A percentile compares a stretch with the other conserved stretches of the same genome.
phyloP scores from a whole-genome alignment of 768 basidiomycete species.

The Kondoa subrosea region DNA sequence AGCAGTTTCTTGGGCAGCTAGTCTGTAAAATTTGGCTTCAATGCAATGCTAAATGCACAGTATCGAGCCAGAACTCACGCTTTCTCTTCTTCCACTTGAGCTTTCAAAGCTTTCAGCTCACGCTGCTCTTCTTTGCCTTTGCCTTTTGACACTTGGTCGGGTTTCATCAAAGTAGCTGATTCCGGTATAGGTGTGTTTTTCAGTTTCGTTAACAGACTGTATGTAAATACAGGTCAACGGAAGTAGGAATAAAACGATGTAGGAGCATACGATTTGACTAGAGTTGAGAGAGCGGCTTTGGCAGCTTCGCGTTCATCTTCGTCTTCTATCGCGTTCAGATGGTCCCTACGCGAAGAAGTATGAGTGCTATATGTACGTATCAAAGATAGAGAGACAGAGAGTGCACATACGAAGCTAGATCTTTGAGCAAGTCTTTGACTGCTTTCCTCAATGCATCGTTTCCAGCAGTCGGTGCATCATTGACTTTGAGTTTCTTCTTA shows the following conservation, averaged over 20 bases:
- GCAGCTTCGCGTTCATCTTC: background rate
- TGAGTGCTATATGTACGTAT: background rate
- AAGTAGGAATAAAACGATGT: background rate
- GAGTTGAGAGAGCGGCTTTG: background rate
- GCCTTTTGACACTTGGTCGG: background rate
- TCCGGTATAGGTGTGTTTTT: background rate
- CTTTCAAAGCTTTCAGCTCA: background rate
- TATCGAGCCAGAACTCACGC: background rate
- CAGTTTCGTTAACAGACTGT: background rate
- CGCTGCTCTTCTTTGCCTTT: background rate
- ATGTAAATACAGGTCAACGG: background rate
- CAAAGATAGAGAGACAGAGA: too few species aligned
- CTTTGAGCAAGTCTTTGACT: background rate
- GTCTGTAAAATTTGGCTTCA: background rate
- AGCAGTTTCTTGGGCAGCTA: background rate
- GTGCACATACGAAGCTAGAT: background rate
- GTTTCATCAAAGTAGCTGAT: background rate
- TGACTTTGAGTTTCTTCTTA: background rate
- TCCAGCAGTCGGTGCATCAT: background rate
- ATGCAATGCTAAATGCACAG: background rate
- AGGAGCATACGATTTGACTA: background rate
- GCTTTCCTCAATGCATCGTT: background rate
- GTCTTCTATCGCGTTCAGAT: background rate
- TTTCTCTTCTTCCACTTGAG: background rate
- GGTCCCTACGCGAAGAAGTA: background rate